Conservation (phyloP, 495 filamentous ascomycete genomes). For the Penicillium alfredii region DNA sequence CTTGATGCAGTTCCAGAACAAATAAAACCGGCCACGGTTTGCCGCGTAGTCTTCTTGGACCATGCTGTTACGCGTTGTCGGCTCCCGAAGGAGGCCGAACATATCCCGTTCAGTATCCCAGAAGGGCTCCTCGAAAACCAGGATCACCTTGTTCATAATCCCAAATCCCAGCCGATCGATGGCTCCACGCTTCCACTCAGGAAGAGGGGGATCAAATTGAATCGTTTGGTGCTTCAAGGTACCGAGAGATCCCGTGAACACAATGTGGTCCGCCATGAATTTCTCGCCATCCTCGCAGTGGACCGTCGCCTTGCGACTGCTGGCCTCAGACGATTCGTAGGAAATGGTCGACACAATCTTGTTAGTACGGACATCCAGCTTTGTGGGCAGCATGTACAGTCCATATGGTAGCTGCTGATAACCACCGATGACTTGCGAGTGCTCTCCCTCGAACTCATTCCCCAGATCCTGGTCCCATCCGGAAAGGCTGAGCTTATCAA, state of each 20-base stretch:
- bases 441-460: conserved; percentile 93
- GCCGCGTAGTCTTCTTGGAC: conserved; percentile 56
- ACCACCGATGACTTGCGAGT: conserved; percentile 86
- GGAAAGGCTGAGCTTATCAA: conserved; percentile 77
- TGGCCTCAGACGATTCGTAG: conserved; percentile 47
- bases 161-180: conserved; percentile 91
- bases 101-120: conserved; percentile 93
- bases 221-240: conserved; percentile 75
- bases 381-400: conserved; percentile 65
- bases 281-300: conserved; percentile 73
- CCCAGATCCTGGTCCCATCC: conserved; percentile 96
- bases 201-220: conserved; percentile 75
- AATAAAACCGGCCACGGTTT: conserved; percentile 79
- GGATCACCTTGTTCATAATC: conserved; percentile 87
- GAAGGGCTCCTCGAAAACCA: conserved; percentile 85
- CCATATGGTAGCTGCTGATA: conserved; percentile 87
- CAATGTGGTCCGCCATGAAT: conserved; percentile 77
- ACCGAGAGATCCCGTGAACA: conserved; percentile 83
- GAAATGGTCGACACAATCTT: conserved; percentile 62
- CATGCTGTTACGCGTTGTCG: conserved; percentile 47
- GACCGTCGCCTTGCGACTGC: conserved; percentile 48
- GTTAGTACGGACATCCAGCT: conserved; percentile 71
- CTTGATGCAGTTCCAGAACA: conserved; percentile 93
- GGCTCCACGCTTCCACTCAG: conserved; percentile 73
- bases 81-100: conserved; percentile 82